A percentile compares a stretch with the other conserved stretches of the same genome.
Conservation (phyloP, 2,329 filamentous ascomycete species). For the Ophiostoma fasciatum region DNA sequence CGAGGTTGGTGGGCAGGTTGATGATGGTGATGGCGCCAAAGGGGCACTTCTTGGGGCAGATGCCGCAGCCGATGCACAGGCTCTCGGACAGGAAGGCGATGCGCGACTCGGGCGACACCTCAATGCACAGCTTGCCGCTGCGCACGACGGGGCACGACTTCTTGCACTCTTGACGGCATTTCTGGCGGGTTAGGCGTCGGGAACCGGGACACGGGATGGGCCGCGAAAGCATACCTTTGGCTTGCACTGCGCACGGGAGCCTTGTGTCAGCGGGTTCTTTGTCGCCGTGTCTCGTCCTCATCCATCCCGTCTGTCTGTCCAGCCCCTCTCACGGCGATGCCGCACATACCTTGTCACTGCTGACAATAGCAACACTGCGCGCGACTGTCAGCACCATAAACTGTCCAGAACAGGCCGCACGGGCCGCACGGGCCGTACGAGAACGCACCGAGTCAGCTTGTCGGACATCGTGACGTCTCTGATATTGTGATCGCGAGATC, state of each 20-base stretch:
- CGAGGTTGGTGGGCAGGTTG: slow-evolving; percentile 98
- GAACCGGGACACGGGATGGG: no score
- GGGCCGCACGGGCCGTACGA: no score
- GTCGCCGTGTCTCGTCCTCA: no score
- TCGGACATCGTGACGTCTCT: slow-evolving; percentile 10
- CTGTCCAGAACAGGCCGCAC: background rate
- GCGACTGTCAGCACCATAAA: slow-evolving; percentile 15
- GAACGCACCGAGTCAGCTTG: slow-evolving; percentile 66
- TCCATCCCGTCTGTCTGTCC: no score
- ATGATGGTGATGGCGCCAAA: slow-evolving; percentile 99
- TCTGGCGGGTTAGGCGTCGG: no score
- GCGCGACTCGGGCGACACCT: slow-evolving; percentile 75
- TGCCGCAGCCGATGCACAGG: slow-evolving; percentile 96
- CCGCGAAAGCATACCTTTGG: slow-evolving; percentile 47
- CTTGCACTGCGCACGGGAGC: slow-evolving; percentile 70
- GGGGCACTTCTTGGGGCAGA: slow-evolving; percentile 98
- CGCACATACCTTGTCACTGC: slow-evolving; percentile 71
- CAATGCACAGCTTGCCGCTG: slow-evolving; percentile 81
- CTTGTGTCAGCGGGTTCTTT: no score
- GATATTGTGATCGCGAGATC: no score
- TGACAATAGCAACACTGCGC: slow-evolving; percentile 97
- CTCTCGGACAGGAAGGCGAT: slow-evolving; percentile 95
- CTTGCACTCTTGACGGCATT: slow-evolving; percentile 98
- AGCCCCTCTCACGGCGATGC: no score
- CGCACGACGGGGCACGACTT: slow-evolving; percentile 96